Evolutionary conservation across 164 flowering plant species (phyloP), one percentile per base, ranked within the genome.

Genomic region (Vitis rupestris): DNA sequence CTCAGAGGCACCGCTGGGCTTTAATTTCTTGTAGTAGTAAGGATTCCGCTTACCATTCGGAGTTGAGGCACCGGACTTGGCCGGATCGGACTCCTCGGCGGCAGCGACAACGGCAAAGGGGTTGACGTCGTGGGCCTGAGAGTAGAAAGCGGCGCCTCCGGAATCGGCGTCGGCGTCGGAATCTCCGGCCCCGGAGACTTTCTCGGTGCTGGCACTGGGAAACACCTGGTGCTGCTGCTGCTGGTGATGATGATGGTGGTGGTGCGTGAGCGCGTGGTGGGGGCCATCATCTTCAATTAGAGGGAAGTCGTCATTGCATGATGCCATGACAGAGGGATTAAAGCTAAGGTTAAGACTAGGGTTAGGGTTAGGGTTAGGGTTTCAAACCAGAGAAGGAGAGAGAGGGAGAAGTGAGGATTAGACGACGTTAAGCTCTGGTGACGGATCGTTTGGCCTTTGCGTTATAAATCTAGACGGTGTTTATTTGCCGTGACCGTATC

Each of bases 281-380:
- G 55, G 64, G 44, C 56, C 64, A 65, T 84, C 85, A 59, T 77
- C 83, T 16, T 67, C 79, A 72, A 87, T 82, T 76, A 85, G 82
- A 55, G 87, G 65, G 79, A 84, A 87, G 62, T 87, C 91, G 78
- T 87, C 91, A 80, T 82, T 86, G 80, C 84, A 84, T 60, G 87
- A 79, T 14, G 90, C 87, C 92, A 84, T 88, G 59, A 59, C 23
- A 47, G 65, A 78, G 61, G 74, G 44, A 31, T 31, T 31, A 6
- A 31, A 31, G 6, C 44, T 6, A 31, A 6, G 44, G 44, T 31
- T 31, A 31, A 31, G 44, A 31, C 44, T 31, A 31, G 44, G 44
- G 44, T 31, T 31, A 31, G 44, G 27, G 80, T 77, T 66, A 79
- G 76, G 78, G 80, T 74, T 75, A 76, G 82, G 76, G 77, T 73